Conservation (phyloP, 2,329 filamentous ascomycete species). For the Pseudogymnoascus sp. region DNA sequence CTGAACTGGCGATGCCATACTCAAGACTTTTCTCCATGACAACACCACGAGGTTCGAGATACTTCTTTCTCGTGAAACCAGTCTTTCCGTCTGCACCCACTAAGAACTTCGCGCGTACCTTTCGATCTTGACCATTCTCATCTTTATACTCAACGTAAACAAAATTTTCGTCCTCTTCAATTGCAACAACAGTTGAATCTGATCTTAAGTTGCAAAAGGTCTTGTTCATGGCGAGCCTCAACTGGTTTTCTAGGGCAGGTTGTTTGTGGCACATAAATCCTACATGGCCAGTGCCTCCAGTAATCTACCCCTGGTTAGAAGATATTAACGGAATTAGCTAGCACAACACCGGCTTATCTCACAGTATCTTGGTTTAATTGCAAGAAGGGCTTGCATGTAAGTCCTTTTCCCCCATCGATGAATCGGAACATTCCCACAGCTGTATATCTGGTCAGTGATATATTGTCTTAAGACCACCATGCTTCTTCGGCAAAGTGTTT, state of each 20-base stretch:
- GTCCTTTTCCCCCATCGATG: too few relatives aligned
- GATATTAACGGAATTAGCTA: too few relatives aligned
- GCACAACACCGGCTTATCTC: too few relatives aligned
- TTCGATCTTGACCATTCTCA: not conserved
- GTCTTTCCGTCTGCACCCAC: constrained; percentile 17
- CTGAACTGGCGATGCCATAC: not conserved
- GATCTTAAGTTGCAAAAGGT: not conserved
- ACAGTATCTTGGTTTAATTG: too few relatives aligned
- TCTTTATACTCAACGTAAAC: constrained; percentile 8
- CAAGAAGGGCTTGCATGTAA: too few relatives aligned
- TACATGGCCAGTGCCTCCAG: constrained; percentile 25
- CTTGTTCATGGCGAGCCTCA: not conserved
- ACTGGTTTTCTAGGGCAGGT: constrained; percentile 21
- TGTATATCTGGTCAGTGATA: too few relatives aligned
- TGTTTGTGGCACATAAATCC: constrained; percentile 27
- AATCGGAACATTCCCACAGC: too few relatives aligned
- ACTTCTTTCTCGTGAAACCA: constrained; percentile 14
- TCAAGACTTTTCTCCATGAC: constrained; percentile 26
- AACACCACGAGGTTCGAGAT: constrained; percentile 27
- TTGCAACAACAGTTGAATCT: not conserved
- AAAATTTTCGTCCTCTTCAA: constrained; percentile 9
- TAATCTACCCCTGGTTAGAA: constrained; percentile 13
- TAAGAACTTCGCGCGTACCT: constrained; percentile 8
- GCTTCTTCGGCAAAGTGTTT: too few relatives aligned
- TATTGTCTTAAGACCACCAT: too few relatives aligned